Base-by-base conservation (phyloP, 1,284 basidiomycete species). In the Pseudozyma pruni region DNA sequence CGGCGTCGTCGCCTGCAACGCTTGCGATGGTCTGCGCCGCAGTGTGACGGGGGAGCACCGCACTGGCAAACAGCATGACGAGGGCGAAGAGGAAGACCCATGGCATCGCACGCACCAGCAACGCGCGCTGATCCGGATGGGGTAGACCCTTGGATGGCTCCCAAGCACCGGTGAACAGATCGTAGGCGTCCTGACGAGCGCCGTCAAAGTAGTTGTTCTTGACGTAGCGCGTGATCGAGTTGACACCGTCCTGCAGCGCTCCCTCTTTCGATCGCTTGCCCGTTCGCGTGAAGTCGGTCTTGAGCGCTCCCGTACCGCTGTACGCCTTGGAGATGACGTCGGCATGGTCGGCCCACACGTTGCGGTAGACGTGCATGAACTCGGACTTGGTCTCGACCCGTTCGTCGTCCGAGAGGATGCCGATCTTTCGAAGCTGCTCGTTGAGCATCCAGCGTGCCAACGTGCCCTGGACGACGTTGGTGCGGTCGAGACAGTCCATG, bases 181-280 rank as follows among this genome's bases (percentile, higher is more conserved):
- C 96, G 80, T 78, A 81, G 0, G 78, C 79, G 42, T 75, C 78
- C 92, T 83, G 94, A 78, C 94, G 86, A 48, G 93, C 87, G 7
- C 96, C 96, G 82, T 98, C 96, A 78, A 97, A 92, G 85, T 93
- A 94, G 83, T 97, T 98, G 86, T 98, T 98, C 86, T 91, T 94
- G 72, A 97, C 80, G 82, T 98, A 99, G 63, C 96, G 89, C 84
- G 90, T 87, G 2, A 89, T 82, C 17, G 91, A 91, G 83, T 98
- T 98, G 83, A 89, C 85, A 1, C 93, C 92, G 83, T 98, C 96
- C 78, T 94, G 89, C 43, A 96, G 76, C 25, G 86, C 83, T 25
- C 95, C 95, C 41, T 76, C 63, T 23, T 97, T 97, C 81, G 89
- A 86, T 1, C 92, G 88, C 83, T 91, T 91, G 75, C 94, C 95